Evolutionary conservation across 257 asterid species (phyloP).

Genomic region (Plantago ovata): DNA sequence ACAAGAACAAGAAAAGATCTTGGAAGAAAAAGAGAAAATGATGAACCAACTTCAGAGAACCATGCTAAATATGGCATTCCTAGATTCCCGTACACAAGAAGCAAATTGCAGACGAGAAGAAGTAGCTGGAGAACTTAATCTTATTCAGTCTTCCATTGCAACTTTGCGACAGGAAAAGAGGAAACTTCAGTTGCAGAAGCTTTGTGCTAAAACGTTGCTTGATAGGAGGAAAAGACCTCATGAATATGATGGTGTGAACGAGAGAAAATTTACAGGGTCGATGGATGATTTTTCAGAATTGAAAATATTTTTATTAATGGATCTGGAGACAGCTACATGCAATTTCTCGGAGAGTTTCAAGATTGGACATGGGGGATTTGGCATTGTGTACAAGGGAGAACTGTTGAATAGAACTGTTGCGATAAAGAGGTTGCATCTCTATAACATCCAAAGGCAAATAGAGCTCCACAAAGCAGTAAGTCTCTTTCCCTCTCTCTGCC

Average conservation of each 20-base stretch:
- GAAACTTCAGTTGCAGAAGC: slow-evolving; percentile 50
- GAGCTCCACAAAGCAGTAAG: slow-evolving; percentile 55
- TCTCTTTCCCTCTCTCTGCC: slow-evolving; percentile 15
- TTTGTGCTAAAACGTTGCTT: slow-evolving; percentile 57
- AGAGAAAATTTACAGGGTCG: slow-evolving; percentile 17
- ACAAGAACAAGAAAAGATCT: slow-evolving; percentile 48
- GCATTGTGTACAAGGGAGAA: slow-evolving; percentile 77
- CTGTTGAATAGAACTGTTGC: slow-evolving; percentile 54
- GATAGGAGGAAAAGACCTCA: slow-evolving; percentile 49
- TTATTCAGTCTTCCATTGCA: slow-evolving; percentile 52
- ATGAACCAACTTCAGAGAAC: slow-evolving; percentile 45
- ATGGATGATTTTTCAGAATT: slow-evolving; percentile 30
- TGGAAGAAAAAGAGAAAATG: slow-evolving; percentile 38
- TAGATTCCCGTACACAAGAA: slow-evolving; percentile 60
- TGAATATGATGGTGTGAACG: slow-evolving; percentile 21
- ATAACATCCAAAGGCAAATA: slow-evolving; percentile 42
- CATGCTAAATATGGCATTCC: slow-evolving; percentile 50
- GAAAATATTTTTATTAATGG: slow-evolving; percentile 51
- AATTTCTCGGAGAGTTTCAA: slow-evolving; percentile 68
- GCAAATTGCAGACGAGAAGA: slow-evolving; percentile 50
- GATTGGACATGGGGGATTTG: slow-evolving; percentile 69
- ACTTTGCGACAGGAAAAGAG: slow-evolving; percentile 50
- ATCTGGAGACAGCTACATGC: slow-evolving; percentile 72
- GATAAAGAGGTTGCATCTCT: slow-evolving; percentile 60
- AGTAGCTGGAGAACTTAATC: slow-evolving; percentile 53